phyloP scores from a whole-genome alignment of 2,329 filamentous ascomycete genomes.

The Cytospora schulzeri region DNA sequence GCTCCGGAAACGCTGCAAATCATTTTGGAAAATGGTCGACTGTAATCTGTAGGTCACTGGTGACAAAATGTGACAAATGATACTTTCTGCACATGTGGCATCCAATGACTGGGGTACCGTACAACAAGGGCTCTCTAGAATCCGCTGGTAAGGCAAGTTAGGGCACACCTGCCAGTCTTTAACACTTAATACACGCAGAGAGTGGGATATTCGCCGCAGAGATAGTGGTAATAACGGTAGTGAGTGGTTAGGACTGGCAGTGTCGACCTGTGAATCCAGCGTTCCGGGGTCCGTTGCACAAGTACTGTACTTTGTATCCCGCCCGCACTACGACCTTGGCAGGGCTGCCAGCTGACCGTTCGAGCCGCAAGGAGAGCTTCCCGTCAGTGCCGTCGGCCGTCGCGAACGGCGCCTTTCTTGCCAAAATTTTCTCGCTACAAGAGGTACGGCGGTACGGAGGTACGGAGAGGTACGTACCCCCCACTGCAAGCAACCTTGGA shows the following conservation, averaged over 20 bases:
- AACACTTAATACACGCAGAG: not conserved
- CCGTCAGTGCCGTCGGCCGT: not conserved
- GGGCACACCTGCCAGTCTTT: not conserved
- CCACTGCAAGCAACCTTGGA: not conserved
- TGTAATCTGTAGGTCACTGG: not conserved
- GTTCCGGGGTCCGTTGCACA: not conserved
- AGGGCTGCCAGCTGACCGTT: not conserved
- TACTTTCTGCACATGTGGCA: not conserved
- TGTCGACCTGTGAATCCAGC: not conserved
- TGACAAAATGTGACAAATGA: not conserved
- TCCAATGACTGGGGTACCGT: not conserved
- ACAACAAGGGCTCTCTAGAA: not conserved
- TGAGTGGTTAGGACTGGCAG: not conserved
- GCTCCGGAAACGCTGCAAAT: not conserved
- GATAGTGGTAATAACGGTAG: not conserved
- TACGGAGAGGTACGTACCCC: not conserved
- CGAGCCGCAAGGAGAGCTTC: not conserved
- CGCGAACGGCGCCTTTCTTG: not conserved
- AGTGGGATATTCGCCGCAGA: not conserved
- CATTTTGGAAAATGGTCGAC: not conserved
- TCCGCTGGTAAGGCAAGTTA: not conserved
- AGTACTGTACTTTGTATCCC: not conserved
- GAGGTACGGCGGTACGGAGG: not conserved
- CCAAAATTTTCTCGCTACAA: not conserved
- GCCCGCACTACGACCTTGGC: not conserved